phyloP scores from a whole-genome alignment of 257 asterid species.

The Dorcoceras hygrometricum region DNA sequence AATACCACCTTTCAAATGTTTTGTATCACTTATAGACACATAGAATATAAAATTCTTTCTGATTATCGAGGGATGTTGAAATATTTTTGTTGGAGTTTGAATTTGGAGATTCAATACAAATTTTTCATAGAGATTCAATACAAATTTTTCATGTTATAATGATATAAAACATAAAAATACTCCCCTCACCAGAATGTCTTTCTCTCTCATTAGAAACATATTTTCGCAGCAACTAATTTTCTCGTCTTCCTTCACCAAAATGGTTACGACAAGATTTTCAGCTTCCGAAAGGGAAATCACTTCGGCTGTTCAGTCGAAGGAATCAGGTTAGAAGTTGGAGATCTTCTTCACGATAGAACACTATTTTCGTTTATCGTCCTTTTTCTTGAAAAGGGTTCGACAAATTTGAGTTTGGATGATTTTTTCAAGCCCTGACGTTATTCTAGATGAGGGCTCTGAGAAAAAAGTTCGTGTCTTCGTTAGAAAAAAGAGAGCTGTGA shows the following conservation, averaged over 20 bases:
- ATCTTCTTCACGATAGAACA: not conserved
- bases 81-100: too few relatives aligned
- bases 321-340: conserved; percentile 34
- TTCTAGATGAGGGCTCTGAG: conserved; percentile 30
- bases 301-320: conserved; percentile 25
- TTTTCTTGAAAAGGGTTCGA: conserved; percentile 3
- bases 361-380: not conserved
- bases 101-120: too few relatives aligned
- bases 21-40: too few relatives aligned
- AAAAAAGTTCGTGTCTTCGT: conserved; percentile 48
- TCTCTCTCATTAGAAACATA: conserved; percentile 23
- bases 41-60: too few relatives aligned
- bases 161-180: too few relatives aligned
- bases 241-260: conserved; percentile 29
- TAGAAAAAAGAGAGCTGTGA: conserved; percentile 54
- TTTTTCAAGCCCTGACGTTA: conserved; percentile 40
- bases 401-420: conserved; percentile 13
- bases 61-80: too few relatives aligned
- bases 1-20: too few relatives aligned
- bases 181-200: conserved; percentile 22
- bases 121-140: too few relatives aligned
- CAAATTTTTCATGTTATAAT: too few relatives aligned
- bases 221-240: conserved; percentile 19
- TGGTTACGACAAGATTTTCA: conserved; percentile 26
- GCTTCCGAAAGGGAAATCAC: conserved; percentile 26